These are phyloP conservation scores for Lathyrus sativus DNA, from an alignment of 306 rosid genomes.

Conservation along the genomic window DNA sequence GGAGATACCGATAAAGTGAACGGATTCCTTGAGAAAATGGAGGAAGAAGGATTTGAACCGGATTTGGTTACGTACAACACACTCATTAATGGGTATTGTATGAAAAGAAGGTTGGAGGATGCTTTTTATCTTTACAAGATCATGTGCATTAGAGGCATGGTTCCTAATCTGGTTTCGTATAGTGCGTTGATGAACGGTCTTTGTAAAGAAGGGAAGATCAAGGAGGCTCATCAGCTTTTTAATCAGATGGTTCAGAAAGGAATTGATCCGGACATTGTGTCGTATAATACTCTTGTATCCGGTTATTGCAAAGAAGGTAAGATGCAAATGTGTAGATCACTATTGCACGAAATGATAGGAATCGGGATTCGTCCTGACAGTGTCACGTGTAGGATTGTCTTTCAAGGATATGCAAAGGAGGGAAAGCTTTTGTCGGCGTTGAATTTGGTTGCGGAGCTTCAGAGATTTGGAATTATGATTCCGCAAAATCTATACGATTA, in stretches of 20 bases:
- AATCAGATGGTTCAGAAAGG: constrained; percentile 81
- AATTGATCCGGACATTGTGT: constrained; percentile 58
- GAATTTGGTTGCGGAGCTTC: constrained; percentile 76
- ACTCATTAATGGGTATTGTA: constrained; percentile 73
- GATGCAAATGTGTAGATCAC: constrained; percentile 54
- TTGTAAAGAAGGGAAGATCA: constrained; percentile 62
- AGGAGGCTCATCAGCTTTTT: constrained; percentile 91
- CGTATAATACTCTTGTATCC: constrained; percentile 70
- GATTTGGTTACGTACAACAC: constrained; percentile 80
- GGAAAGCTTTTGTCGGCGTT: constrained; percentile 69
- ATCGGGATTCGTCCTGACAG: constrained; percentile 57
- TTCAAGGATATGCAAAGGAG: constrained; percentile 69
- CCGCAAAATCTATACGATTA: constrained; percentile 53
- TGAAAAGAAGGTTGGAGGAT: constrained; percentile 68
- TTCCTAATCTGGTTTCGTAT: constrained; percentile 72
- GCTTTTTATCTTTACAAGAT: constrained; percentile 78
- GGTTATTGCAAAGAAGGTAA: constrained; percentile 71
- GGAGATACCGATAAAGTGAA: constrained; percentile 71
- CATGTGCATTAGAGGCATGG: constrained; percentile 75
- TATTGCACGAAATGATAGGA: constrained; percentile 73
- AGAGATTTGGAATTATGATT: constrained; percentile 51
- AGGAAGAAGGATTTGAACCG: constrained; percentile 90
- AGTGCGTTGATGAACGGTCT: constrained; percentile 89
- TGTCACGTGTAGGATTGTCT: constrained; percentile 61
- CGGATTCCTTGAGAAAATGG: constrained; percentile 82